Evolutionary conservation across 805 yeast genomes (phyloP).

Genomic region (Priceomyces haplophilus): DNA sequence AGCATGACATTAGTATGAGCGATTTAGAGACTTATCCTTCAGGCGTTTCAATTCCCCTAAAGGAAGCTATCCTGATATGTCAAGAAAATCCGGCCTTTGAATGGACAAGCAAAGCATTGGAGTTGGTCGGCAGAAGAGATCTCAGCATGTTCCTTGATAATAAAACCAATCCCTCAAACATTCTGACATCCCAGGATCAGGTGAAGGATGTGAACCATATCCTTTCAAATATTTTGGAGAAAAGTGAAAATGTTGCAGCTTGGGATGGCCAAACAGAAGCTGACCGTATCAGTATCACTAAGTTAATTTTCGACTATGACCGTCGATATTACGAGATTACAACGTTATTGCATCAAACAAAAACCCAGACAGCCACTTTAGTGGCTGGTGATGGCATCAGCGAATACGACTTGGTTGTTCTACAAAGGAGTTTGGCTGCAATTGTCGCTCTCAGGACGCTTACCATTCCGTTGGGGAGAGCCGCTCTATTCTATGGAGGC

Average conservation of each 20-base stretch:
- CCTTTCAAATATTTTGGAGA: slow-evolving; percentile 36
- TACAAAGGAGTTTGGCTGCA: slow-evolving; percentile 58
- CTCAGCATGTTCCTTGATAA: slow-evolving; percentile 34
- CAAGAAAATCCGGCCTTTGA: slow-evolving; percentile 51
- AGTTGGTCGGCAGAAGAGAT: slow-evolving; percentile 68
- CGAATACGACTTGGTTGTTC: slow-evolving; percentile 55
- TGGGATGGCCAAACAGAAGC: slow-evolving; percentile 74
- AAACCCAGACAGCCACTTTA: slow-evolving; percentile 52
- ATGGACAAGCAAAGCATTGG: slow-evolving; percentile 46
- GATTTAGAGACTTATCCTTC: slow-evolving; percentile 69
- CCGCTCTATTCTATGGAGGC: slow-evolving; percentile 65
- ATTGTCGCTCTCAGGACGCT: slow-evolving; percentile 68
- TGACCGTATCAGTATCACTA: slow-evolving; percentile 64
- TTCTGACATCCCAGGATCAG: slow-evolving; percentile 2
- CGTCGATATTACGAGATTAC: slow-evolving; percentile 77
- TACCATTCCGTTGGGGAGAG: slow-evolving; percentile 75
- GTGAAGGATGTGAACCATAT: slow-evolving; percentile 39
- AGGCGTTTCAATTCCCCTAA: slow-evolving; percentile 67
- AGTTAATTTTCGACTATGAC: slow-evolving; percentile 71
- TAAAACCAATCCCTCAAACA: slow-evolving; percentile 11
- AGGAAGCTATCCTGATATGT: slow-evolving; percentile 53
- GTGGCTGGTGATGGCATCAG: slow-evolving; percentile 35
- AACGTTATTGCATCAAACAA: slow-evolving; percentile 65
- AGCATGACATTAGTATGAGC: slow-evolving; percentile 47
- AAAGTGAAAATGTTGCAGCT: slow-evolving; percentile 47